phyloP scores from a whole-genome alignment of 768 basidiomycete species.

The Boletellus ananas region DNA sequence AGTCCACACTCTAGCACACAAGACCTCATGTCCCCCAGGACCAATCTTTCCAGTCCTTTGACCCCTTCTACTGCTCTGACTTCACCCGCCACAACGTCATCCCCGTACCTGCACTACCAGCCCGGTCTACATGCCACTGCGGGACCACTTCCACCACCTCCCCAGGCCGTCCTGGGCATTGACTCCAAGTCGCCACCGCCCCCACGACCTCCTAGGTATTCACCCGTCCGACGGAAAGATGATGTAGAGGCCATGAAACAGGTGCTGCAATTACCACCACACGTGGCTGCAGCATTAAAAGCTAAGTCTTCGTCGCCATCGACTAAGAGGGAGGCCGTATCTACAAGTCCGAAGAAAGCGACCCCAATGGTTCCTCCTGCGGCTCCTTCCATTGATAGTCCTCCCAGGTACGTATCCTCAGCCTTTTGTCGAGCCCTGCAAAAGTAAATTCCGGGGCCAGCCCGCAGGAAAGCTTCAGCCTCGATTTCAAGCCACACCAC shows the following conservation, averaged over 20 bases:
- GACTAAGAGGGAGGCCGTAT: conserved; percentile 16
- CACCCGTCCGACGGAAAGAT: conserved; percentile 45
- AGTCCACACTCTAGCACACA: conserved; percentile 27
- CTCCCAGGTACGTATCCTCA: conserved; percentile 16
- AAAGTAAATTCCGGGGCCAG: conserved; percentile 5
- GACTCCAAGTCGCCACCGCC: conserved; percentile 46
- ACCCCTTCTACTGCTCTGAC: conserved; percentile 26
- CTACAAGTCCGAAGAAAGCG: conserved; percentile 29
- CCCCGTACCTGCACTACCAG: conserved; percentile 56
- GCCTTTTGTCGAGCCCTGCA: not conserved
- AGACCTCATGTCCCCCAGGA: conserved; percentile 28
- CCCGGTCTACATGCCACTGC: conserved; percentile 69
- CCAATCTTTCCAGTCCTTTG: conserved; percentile 19
- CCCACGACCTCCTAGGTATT: conserved; percentile 60
- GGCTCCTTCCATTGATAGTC: conserved; percentile 7
- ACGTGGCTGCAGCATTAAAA: conserved; percentile 44
- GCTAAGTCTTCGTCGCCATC: conserved; percentile 19
- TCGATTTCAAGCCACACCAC: conserved; percentile 27
- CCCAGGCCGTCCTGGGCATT: conserved; percentile 51
- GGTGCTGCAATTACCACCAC: conserved; percentile 54
- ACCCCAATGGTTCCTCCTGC: not conserved
- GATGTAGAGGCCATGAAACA: conserved; percentile 60
- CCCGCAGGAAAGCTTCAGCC: conserved; percentile 23
- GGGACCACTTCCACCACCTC: conserved; percentile 69
- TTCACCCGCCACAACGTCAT: conserved; percentile 27